Percentiles rank a stretch among this genome's conserved stretches.
phyloP scores from a whole-genome alignment of 2,329 filamentous ascomycete genomes.

The Ophiostoma montium region DNA sequence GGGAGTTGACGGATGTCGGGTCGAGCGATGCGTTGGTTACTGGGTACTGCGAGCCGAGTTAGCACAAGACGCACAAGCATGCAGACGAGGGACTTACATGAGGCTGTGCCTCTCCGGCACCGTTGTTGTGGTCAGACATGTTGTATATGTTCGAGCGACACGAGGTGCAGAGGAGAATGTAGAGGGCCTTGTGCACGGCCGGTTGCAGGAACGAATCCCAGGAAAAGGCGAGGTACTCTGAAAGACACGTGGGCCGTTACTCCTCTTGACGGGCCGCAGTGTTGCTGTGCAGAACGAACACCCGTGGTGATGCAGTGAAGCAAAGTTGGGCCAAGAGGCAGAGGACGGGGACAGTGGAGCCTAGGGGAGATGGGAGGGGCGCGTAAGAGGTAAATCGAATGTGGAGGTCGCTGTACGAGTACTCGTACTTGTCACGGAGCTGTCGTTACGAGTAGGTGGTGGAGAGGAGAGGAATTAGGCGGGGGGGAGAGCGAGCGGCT shows the following conservation, averaged over 20 bases:
- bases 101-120: constrained; percentile 5
- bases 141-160: constrained; percentile 1
- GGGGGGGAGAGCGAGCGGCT: neutral
- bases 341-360: constrained; percentile 1
- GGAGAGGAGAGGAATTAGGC: neutral
- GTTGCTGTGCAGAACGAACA: neutral
- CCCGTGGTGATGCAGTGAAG: neutral
- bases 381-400: neutral
- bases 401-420: neutral
- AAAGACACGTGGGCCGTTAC: neutral
- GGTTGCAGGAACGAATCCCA: neutral
- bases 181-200: neutral
- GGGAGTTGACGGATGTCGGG: neutral
- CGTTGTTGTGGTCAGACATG: constrained; percentile 14
- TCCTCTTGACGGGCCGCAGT: too few relatives aligned
- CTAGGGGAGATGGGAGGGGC: neutral
- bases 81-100: constrained; percentile 1
- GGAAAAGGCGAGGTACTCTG: neutral
- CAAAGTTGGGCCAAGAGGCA: neutral
- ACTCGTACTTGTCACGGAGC: neutral
- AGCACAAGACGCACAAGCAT: neutral
- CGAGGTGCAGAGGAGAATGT: too few relatives aligned
- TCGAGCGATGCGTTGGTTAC: constrained; percentile 2
- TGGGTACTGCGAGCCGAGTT: neutral
- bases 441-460: neutral